These are phyloP conservation scores for Zhuliangozyma blackwelliae DNA, from an alignment of 1,139 yeast genomes.

Conservation along the genomic window DNA sequence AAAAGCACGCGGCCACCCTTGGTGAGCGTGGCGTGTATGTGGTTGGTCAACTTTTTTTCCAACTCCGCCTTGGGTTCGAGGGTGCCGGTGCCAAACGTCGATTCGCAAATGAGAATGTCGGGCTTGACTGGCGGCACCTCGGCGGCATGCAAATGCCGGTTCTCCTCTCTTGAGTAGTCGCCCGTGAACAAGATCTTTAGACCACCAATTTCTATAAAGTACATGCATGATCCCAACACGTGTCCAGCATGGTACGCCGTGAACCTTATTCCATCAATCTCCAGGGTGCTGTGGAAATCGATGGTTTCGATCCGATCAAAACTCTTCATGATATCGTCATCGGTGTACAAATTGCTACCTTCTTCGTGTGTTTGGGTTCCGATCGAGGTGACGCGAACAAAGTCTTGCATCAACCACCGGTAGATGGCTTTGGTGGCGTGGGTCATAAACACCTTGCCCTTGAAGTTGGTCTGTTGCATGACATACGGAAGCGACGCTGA, in stretches of 20 bases:
- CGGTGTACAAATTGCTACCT: constrained; percentile 65
- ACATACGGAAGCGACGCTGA: constrained; percentile 97
- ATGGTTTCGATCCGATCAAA: constrained; percentile 90
- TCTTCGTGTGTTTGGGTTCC: constrained; percentile 30
- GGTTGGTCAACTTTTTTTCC: constrained; percentile 72
- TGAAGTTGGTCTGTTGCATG: constrained; percentile 93
- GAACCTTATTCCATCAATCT: constrained; percentile 88
- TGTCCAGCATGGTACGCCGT: constrained; percentile 99
- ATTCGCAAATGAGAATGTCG: constrained; percentile 86
- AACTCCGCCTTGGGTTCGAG: constrained; percentile 88
- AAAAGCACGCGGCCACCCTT: constrained; percentile 90
- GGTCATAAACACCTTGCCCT: constrained; percentile 96
- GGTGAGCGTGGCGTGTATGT: constrained; percentile 77
- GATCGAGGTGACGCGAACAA: constrained; percentile 83
- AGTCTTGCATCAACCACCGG: constrained; percentile 91
- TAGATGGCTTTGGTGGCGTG: constrained; percentile 98
- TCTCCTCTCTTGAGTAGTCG: constrained; percentile 93
- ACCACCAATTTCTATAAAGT: constrained; percentile 91
- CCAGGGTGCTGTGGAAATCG: constrained; percentile 93
- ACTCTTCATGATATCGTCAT: constrained; percentile 83
- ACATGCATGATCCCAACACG: constrained; percentile 98
- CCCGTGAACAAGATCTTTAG: constrained; percentile 88
- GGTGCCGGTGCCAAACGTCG: constrained; percentile 97
- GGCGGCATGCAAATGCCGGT: constrained; percentile 91
- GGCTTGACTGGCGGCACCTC: constrained; percentile 91